Evolutionary conservation across 768 basidiomycete genomes (phyloP), one percentile per base, ranked within the genome.

Genomic region (Phanerodontia chrysosporium): DNA sequence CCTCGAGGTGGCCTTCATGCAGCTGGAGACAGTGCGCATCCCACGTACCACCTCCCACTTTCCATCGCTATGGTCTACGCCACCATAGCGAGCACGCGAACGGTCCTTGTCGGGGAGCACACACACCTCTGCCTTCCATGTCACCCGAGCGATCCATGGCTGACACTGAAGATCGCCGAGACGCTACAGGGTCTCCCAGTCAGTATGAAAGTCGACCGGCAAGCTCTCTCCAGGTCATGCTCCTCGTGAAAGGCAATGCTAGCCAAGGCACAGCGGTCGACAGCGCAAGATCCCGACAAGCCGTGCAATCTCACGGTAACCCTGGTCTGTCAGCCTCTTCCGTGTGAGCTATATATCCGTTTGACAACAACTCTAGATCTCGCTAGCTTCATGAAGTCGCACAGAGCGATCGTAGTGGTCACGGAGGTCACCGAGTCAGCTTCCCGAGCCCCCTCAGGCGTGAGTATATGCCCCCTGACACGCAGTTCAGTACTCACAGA

Each of bases 81-180:
- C 36, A 22, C 36, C 22, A 53, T 59, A 51, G 27, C 42, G 22
- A 46, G 51, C 52, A 44, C 35, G 10, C 56, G 56, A 45, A 49
- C 51, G 6, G 51, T 49, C 44, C 30, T 54, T 6, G 22, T 59
- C 58, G 58, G 54, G 14, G 51, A 52, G 18, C 42, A 18, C 30
- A 51, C 58, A 1, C 51, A 51, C 10, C 39, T n/a, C n/a, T 51
- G 18, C 36, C 22, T 30, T 54, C 57, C 30, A 27, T 59, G 35
- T 21, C 52, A 8, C 22, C 52, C 1, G 55, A 53, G n/a, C 54
- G 24, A 45, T 58, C 56, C 30, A 55, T 54, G 49, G 24, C 58
- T 21, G 58, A 63, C 46, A 45, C 42, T 27, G 62, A 60, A 27
- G 55, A 54, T 13, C 51, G n/a, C 14, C 62, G 60, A n/a, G 61